Evolutionary conservation across 345 rosid species (phyloP).

Genomic region (Mercurialis annua): DNA sequence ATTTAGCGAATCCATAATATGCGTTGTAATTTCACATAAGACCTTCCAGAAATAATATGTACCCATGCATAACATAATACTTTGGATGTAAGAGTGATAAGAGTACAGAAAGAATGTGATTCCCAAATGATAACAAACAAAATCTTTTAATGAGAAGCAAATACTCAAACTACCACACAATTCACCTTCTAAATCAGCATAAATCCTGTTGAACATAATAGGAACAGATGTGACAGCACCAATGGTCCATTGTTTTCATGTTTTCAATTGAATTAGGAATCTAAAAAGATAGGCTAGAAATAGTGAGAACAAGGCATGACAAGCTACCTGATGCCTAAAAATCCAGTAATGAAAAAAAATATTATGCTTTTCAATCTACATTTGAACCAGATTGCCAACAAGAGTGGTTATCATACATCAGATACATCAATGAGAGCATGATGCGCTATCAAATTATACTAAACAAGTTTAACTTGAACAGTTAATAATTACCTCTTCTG

Average conservation of each 20-base stretch:
- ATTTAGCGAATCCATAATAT: neutral
- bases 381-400: neutral
- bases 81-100: neutral
- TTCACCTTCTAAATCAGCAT: neutral
- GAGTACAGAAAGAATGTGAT: neutral
- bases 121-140: neutral
- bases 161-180: neutral
- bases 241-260: neutral
- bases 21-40: neutral
- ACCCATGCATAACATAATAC: neutral
- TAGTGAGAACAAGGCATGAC: neutral
- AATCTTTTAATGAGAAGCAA: neutral
- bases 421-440: no score
- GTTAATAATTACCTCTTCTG: constrained; percentile 38
- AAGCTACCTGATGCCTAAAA: neutral
- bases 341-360: neutral
- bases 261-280: neutral
- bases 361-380: neutral
- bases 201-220: neutral
- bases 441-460: no score
- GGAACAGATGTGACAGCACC: neutral
- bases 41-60: neutral
- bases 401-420: neutral
- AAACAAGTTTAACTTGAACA: neutral
- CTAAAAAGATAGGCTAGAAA: neutral